Conservation (phyloP, 2,329 filamentous ascomycete genomes). For the Annulohypoxylon truncatum region DNA sequence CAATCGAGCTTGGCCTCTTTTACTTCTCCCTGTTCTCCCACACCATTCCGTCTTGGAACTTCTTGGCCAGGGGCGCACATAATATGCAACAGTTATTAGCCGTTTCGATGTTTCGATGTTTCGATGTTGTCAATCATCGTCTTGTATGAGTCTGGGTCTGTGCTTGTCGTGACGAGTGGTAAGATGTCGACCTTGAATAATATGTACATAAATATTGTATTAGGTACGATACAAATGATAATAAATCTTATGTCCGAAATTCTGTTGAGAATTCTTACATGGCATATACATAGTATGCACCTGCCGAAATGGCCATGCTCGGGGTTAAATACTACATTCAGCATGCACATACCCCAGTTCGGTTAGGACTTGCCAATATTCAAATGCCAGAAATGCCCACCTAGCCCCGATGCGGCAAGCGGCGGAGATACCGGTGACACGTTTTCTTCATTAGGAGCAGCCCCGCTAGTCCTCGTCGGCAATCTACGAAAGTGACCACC, state of each 20-base stretch:
- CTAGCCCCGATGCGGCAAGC: constrained; percentile 10
- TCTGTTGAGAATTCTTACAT: not conserved
- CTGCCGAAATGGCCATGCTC: not conserved
- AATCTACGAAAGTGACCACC: constrained; percentile 27
- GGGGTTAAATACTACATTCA: too few relatives aligned
- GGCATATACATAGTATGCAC: too few relatives aligned
- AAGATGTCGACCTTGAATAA: too few relatives aligned
- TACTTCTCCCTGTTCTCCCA: too few relatives aligned
- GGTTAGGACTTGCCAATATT: not conserved
- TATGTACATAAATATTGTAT: too few relatives aligned
- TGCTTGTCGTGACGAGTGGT: too few relatives aligned
- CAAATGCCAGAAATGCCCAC: not conserved
- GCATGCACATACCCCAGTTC: not conserved
- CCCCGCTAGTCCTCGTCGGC: constrained; percentile 23
- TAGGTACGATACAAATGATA: too few relatives aligned
- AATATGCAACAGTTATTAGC: constrained; percentile 33
- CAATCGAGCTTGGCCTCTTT: constrained; percentile 5
- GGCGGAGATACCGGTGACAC: constrained; percentile 27
- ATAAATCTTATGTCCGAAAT: too few relatives aligned
- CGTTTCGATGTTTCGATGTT: too few relatives aligned
- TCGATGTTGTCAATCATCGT: too few relatives aligned
- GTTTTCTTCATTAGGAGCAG: constrained; percentile 5
- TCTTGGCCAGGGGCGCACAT: constrained; percentile 23
- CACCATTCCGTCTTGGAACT: constrained; percentile 36
- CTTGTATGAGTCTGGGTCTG: too few relatives aligned